Evolutionary conservation across 2,329 filamentous ascomycete species (phyloP), one percentile per base, ranked within the genome.

Genomic region (Ophiostoma himal-ulmi): DNA sequence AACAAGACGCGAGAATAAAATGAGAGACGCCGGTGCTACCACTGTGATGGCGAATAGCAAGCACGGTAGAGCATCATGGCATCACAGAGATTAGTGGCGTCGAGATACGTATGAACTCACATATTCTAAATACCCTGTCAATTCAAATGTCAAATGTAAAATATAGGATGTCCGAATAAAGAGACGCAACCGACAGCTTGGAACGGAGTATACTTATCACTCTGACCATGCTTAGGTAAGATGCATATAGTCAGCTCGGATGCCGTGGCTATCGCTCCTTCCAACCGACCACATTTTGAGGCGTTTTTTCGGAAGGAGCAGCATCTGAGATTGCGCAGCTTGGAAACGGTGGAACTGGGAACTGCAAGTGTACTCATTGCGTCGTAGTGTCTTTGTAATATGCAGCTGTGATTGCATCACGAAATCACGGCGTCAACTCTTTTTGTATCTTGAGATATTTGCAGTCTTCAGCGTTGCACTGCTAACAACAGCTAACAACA

Each of bases 301-400:
- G 26, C 57, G 57, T 62, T 34, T 62, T 62, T 64, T 64, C 4
- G 60, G 57, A 34, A 62, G 22, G 22, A 62, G 52, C 52, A 17
- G 44, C 44, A 57, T 57, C 52, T 57, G n/a, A 57, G 52, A 57
- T 57, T 57, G 48, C 48, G 48, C 52, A n/a, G 52, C 39, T 44
- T 44, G 39, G 5, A 17, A 44, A 44, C 10, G 39, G 39, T 11
- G 10, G 39, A 41, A 44, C 39, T 11, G 7, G 14, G 39, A 17
- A 57, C 30, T 30, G 30, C 30, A 30, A 30, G 30, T 30, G 14
- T 44, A 30, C 30, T 30, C 41, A 5, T 44, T 44, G 41, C 41
- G 41, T 44, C 41, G 41, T 44, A 17, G 30, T 44, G 14, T 48
- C 37, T 8, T 39, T 39, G 44, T 48, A 17, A 48, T 48, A 48